phyloP scores from a whole-genome alignment of 192 early-diverging fungal genomes.

The Allomyces javanicus region DNA sequence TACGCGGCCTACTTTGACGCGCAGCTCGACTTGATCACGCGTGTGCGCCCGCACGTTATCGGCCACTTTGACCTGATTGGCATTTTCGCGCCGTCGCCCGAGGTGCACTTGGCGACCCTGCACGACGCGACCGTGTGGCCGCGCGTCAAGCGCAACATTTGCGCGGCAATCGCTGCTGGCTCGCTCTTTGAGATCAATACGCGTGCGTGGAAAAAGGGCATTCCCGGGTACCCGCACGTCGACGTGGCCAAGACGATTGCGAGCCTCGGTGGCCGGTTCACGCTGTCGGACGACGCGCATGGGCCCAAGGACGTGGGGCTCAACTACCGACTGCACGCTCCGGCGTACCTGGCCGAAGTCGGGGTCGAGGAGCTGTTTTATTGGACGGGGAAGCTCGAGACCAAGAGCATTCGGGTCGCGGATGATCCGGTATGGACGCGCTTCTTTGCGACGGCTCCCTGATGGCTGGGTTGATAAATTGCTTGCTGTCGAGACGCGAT shows the following conservation, averaged over 20 bases:
- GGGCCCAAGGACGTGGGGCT: slow-evolving; percentile 71
- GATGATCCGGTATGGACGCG: background rate
- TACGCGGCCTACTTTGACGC: slow-evolving; percentile 73
- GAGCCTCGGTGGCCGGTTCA: slow-evolving; percentile 45
- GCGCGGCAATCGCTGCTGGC: slow-evolving; percentile 53
- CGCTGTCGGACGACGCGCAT: slow-evolving; percentile 85
- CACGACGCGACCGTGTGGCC: slow-evolving; percentile 17
- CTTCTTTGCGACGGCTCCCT: background rate
- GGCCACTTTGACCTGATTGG: slow-evolving; percentile 91
- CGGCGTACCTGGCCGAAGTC: slow-evolving; percentile 47
- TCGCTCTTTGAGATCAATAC: slow-evolving; percentile 88
- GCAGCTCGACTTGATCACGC: slow-evolving; percentile 54
- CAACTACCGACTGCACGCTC: slow-evolving; percentile 49
- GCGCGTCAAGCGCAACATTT: slow-evolving; percentile 55
- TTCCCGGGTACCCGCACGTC: slow-evolving; percentile 17
- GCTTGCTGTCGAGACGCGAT: no score
- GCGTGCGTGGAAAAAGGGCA: slow-evolving; percentile 76
- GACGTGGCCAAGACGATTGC: slow-evolving; percentile 25
- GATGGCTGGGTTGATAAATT: no score
- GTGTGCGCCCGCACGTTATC: slow-evolving; percentile 59
- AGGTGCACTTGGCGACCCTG: slow-evolving; percentile 12
- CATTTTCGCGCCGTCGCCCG: slow-evolving; percentile 45
- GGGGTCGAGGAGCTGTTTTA: slow-evolving; percentile 31
- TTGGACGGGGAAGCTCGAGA: background rate
- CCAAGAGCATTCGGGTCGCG: background rate